Evolutionary conservation across 2,329 filamentous ascomycete species (phyloP).

Genomic region (Diaporthe eres): DNA sequence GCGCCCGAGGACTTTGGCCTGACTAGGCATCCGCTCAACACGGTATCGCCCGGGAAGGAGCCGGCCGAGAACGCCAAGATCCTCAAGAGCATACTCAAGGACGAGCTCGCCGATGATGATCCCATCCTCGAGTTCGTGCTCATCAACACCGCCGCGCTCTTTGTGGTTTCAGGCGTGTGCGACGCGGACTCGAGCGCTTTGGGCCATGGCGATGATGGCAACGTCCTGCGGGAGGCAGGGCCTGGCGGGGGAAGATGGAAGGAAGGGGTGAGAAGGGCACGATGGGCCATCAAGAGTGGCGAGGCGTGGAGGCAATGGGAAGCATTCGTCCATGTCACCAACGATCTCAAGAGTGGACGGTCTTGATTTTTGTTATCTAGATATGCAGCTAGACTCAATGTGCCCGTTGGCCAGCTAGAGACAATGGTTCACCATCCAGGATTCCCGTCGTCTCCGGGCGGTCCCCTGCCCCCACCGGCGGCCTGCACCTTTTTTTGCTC

Average conservation of each 20-base stretch:
- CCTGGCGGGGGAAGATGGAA: conserved; percentile 94
- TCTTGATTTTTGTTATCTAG: neutral
- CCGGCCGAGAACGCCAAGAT: conserved; percentile 91
- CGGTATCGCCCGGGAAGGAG: conserved; percentile 87
- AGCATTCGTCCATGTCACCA: conserved; percentile 87
- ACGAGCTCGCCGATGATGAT: conserved; percentile 80
- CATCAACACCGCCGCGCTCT: conserved; percentile 90
- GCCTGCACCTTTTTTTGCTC: conserved; percentile 25
- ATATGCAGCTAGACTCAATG: conserved; percentile 5
- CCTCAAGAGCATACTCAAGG: conserved; percentile 80
- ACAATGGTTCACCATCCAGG: neutral
- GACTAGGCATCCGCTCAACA: conserved; percentile 77
- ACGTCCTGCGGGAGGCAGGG: conserved; percentile 85
- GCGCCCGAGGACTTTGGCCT: conserved; percentile 91
- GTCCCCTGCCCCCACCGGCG: too few relatives aligned
- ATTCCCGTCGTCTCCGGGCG: neutral
- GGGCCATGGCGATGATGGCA: conserved; percentile 84
- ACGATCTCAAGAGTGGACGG: conserved; percentile 53
- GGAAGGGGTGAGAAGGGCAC: conserved; percentile 88
- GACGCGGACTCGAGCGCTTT: conserved; percentile 85
- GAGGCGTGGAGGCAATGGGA: conserved; percentile 88
- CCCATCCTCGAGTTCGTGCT: conserved; percentile 94
- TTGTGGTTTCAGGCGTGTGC: conserved; percentile 89
- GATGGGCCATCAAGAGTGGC: conserved; percentile 90
- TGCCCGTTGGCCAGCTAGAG: neutral